phyloP scores from a whole-genome alignment of 2,329 filamentous ascomycete genomes.

The Triangularia verruculosa region DNA sequence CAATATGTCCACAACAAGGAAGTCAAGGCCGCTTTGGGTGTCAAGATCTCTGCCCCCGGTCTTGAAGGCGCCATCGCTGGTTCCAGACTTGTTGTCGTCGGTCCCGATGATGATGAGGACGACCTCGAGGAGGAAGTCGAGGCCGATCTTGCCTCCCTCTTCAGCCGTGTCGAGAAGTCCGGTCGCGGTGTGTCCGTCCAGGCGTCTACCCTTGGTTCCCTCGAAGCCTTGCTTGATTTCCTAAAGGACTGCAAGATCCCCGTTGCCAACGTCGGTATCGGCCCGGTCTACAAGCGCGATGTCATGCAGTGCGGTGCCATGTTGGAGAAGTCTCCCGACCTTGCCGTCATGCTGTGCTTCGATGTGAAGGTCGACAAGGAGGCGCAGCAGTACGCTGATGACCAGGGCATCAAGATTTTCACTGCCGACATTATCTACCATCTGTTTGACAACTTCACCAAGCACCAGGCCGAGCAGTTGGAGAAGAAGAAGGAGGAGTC shows the following conservation, averaged over 20 bases:
- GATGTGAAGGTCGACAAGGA: constrained; percentile 99
- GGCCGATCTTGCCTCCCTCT: constrained; percentile 85
- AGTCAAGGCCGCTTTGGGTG: constrained; percentile 95
- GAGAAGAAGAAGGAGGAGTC: constrained; percentile 95
- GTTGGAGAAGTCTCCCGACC: constrained; percentile 93
- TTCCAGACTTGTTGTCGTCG: constrained; percentile 89
- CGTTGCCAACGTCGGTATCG: constrained; percentile 94
- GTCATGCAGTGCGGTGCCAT: constrained; percentile 94
- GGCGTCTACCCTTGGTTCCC: constrained; percentile 92
- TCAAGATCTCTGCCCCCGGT: constrained; percentile 96
- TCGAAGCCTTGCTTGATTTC: constrained; percentile 96
- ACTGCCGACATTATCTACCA: constrained; percentile 99
- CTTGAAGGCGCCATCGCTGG: constrained; percentile 95
- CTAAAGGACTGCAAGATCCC: constrained; percentile 94
- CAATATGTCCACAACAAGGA: constrained; percentile 99
- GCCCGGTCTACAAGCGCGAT: constrained; percentile 96
- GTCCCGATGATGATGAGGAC: constrained; percentile 92
- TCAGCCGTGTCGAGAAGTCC: constrained; percentile 86
- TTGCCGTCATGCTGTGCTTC: constrained; percentile 99
- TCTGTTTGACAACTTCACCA: constrained; percentile 93
- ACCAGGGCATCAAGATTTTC: constrained; percentile 95
- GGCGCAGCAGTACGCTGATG: constrained; percentile 83
- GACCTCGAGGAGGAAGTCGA: constrained; percentile 97
- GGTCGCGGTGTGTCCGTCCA: constrained; percentile 95
- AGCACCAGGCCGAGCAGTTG: constrained; percentile 82